Evolutionary conservation across 129 eudicot species (phyloP).

Genomic region (Pseudognaphalium luteoalbum): DNA sequence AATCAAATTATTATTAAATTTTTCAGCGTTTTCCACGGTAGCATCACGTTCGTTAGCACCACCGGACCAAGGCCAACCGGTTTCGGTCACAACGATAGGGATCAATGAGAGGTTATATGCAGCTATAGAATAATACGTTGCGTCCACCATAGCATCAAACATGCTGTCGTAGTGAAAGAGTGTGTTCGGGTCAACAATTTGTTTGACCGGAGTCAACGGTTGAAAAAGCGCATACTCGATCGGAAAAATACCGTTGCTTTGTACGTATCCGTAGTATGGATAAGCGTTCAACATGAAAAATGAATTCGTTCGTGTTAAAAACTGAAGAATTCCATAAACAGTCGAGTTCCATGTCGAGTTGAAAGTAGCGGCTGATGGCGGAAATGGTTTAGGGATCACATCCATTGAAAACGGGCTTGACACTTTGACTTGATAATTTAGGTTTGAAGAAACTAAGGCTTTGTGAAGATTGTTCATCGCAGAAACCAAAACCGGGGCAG

Average conservation of each 20-base stretch:
- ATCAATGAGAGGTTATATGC: slow-evolving; percentile 53
- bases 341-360: slow-evolving; percentile 65
- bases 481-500: slow-evolving; percentile 58
- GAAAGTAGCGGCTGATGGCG: slow-evolving; percentile 82
- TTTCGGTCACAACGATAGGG: slow-evolving; percentile 71
- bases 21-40: slow-evolving; percentile 60
- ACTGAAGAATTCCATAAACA: slow-evolving; percentile 46
- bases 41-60: slow-evolving; percentile 81
- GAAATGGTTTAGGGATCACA: slow-evolving; percentile 65
- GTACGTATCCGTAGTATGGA: slow-evolving; percentile 73
- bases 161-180: slow-evolving; percentile 73
- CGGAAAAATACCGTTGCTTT: slow-evolving; percentile 66
- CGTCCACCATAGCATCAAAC: slow-evolving; percentile 96
- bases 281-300: slow-evolving; percentile 77
- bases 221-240: slow-evolving; percentile 75
- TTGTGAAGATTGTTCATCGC: slow-evolving; percentile 76
- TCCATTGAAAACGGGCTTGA: slow-evolving; percentile 77
- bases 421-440: slow-evolving; percentile 59
- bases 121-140: slow-evolving; percentile 64
- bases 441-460: slow-evolving; percentile 76
- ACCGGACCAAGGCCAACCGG: slow-evolving; percentile 92
- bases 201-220: slow-evolving; percentile 62
- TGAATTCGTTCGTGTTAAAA: slow-evolving; percentile 62
- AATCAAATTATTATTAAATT: slow-evolving; percentile 60
- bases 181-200: slow-evolving; percentile 86